Percentiles rank a stretch among this genome's conserved stretches.
These are phyloP conservation scores for Pyrenopolyporus hunteri DNA, from an alignment of 495 filamentous ascomycete genomes.

Conservation along the genomic window DNA sequence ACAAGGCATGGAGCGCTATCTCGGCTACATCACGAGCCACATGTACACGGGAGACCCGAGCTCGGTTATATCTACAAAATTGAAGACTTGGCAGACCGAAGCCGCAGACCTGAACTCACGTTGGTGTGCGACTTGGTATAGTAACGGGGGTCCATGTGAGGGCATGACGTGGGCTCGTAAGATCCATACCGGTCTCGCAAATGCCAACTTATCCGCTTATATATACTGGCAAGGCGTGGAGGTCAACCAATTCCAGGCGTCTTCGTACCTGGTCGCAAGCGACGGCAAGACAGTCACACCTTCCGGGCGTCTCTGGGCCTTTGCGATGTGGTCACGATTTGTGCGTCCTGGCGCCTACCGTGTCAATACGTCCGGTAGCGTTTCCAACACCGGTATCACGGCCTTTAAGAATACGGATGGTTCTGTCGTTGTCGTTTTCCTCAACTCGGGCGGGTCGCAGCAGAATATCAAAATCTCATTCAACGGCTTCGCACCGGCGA, in stretches of 20 bases:
- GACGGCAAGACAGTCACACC: conserved; percentile 44
- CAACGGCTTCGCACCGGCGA: conserved; percentile 29
- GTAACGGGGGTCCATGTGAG: conserved; percentile 53
- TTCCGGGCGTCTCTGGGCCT: conserved; percentile 56
- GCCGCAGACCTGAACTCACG: conserved; percentile 49
- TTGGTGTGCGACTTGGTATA: conserved; percentile 53
- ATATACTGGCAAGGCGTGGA: conserved; percentile 56
- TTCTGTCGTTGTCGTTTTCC: conserved; percentile 50
- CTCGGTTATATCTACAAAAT: conserved; percentile 47
- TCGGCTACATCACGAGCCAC: conserved; percentile 56
- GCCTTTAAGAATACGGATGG: conserved; percentile 58
- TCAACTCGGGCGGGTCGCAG: conserved; percentile 49
- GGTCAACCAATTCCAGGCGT: conserved; percentile 43
- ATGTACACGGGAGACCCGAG: conserved; percentile 52
- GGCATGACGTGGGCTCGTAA: conserved; percentile 63
- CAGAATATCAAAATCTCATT: conserved; percentile 40
- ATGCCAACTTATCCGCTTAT: conserved; percentile 54
- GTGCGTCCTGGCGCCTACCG: conserved; percentile 56
- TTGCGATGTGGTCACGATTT: conserved; percentile 54
- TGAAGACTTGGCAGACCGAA: conserved; percentile 59
- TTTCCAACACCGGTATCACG: conserved; percentile 46
- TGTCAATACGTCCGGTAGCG: conserved; percentile 45
- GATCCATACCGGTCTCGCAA: conserved; percentile 52
- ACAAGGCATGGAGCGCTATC: conserved; percentile 48
- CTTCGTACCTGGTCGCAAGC: conserved; percentile 48